These are phyloP conservation scores for Fusarium metavorans DNA, from an alignment of 2,329 filamentous ascomycete genomes.

Conservation along the genomic window DNA sequence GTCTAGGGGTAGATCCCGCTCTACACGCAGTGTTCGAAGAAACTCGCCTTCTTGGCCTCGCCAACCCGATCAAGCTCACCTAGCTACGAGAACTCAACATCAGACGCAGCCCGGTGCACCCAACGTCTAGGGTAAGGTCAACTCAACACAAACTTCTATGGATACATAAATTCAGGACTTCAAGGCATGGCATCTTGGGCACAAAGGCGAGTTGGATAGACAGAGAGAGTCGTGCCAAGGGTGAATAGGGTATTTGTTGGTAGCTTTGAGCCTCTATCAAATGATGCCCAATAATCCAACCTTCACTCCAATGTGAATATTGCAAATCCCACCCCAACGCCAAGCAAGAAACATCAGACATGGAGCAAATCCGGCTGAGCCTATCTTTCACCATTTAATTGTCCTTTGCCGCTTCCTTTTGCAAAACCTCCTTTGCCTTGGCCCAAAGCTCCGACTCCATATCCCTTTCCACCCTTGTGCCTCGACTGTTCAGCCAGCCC, in stretches of 20 bases:
- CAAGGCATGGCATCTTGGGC: neutral
- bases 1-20: neutral
- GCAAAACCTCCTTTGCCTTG: slow-evolving; percentile 53
- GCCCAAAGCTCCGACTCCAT: slow-evolving; percentile 86
- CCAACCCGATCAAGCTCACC: neutral
- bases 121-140: neutral
- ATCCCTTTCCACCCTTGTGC: slow-evolving; percentile 82
- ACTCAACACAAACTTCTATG: neutral
- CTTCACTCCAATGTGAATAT: neutral
- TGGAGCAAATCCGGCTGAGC: neutral
- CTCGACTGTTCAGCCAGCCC: slow-evolving; percentile 89
- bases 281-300: neutral
- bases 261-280: neutral
- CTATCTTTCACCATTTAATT: slow-evolving; percentile 5
- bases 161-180: too few species aligned
- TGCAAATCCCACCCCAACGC: neutral
- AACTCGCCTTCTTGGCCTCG: neutral
- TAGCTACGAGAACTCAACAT: neutral
- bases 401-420: slow-evolving; percentile 45
- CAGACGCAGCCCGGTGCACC: neutral
- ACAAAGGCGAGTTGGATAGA: neutral
- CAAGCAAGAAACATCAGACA: neutral
- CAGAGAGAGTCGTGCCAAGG: neutral
- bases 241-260: neutral
- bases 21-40: neutral